Conservation (phyloP, 2,329 filamentous ascomycete species). For the Neurospora sp. region DNA sequence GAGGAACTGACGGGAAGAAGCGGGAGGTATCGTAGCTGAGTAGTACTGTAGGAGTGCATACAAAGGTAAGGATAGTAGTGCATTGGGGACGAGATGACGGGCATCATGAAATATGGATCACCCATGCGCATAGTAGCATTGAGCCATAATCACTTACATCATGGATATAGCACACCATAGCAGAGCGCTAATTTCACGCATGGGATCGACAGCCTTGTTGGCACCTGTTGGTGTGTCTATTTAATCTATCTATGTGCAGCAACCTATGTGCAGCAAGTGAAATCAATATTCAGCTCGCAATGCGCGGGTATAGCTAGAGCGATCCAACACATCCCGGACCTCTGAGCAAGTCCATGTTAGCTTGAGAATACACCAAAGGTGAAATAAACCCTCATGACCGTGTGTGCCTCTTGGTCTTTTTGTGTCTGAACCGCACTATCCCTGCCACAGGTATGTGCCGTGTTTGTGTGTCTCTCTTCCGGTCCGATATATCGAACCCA, state of each 20-base stretch:
- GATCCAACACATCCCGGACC: not conserved
- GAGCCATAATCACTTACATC: not conserved
- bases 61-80: not conserved
- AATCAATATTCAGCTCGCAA: not conserved
- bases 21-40: not conserved
- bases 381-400: not conserved
- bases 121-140: not conserved
- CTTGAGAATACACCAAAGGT: too few species aligned
- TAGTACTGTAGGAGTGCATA: not conserved
- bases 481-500: not conserved
- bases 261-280: not conserved
- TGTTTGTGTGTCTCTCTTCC: not conserved
- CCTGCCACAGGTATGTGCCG: not conserved
- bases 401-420: not conserved
- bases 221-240: not conserved
- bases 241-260: not conserved
- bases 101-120: not conserved
- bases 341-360: too few species aligned
- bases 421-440: not conserved
- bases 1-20: not conserved
- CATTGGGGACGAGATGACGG: not conserved
- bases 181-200: not conserved
- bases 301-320: not conserved
- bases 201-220: not conserved
- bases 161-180: not conserved